These are phyloP conservation scores for Dendrobium officinale DNA, from an alignment of 106 monocot species.

Conservation along the genomic window DNA sequence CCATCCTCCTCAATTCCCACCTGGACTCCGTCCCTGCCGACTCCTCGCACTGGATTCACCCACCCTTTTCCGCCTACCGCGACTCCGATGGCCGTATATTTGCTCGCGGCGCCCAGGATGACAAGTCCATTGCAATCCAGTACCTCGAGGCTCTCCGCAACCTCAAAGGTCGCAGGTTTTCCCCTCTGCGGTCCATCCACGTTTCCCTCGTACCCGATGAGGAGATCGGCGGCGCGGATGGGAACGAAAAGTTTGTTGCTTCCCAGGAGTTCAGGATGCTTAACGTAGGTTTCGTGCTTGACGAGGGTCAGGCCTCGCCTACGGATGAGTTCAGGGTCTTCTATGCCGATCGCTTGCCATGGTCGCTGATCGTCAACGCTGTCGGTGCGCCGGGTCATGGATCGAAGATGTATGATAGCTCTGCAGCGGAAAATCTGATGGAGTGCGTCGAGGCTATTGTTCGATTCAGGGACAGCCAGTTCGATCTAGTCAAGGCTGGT, in stretches of 20 bases:
- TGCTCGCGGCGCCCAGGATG: constrained; percentile 93
- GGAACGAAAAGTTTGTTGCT: constrained; percentile 32
- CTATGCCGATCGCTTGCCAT: constrained; percentile 73
- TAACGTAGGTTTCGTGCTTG: constrained; percentile 78
- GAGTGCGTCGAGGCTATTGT: constrained; percentile 51
- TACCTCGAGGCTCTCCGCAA: constrained; percentile 72
- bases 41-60: constrained; percentile 52
- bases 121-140: constrained; percentile 87
- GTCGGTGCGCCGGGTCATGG: too few species aligned
- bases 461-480: constrained; percentile 67
- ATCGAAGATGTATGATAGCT: too few species aligned
- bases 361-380: constrained; percentile 6
- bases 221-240: constrained; percentile 80
- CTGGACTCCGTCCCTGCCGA: constrained; percentile 84
- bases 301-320: constrained; percentile 89
- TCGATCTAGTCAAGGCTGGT: constrained; percentile 73
- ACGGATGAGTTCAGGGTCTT: constrained; percentile 86
- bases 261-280: constrained; percentile 63
- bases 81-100: constrained; percentile 64
- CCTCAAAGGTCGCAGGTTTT: constrained; percentile 37
- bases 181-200: constrained; percentile 66
- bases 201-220: constrained; percentile 89
- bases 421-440: too few species aligned
- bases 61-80: constrained; percentile 65
- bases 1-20: constrained; percentile 93